These are phyloP conservation scores for Yamagishiella unicocca DNA, from an alignment of 139 green algal species.

Conservation along the genomic window DNA sequence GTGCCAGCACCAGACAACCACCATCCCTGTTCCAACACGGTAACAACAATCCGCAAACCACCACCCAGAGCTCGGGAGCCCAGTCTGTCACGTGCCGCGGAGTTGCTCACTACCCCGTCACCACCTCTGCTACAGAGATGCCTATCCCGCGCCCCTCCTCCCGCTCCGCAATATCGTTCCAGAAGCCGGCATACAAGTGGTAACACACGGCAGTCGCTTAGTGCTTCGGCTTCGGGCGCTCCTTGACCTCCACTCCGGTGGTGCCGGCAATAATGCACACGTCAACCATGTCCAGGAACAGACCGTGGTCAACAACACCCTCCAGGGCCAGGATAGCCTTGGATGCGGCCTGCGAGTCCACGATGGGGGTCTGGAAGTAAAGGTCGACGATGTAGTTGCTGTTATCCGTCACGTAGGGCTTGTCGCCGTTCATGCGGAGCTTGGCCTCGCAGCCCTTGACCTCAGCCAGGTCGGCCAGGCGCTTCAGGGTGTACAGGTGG, in stretches of 20 bases:
- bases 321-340: constrained; percentile 88
- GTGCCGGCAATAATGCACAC: constrained; percentile 95
- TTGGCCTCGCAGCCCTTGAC: constrained; percentile 89
- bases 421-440: constrained; percentile 94
- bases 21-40: no score
- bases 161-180: no score
- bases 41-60: not conserved
- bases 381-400: constrained; percentile 99
- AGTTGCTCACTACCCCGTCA: not conserved
- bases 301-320: constrained; percentile 98
- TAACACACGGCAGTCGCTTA: not conserved
- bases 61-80: not conserved
- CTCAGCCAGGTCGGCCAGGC: constrained; percentile 75
- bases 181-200: not conserved
- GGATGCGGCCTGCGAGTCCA: constrained; percentile 81
- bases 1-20: not conserved
- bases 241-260: constrained; percentile 89
- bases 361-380: constrained; percentile 92
- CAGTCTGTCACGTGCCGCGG: not conserved
- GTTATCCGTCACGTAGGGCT: constrained; percentile 99
- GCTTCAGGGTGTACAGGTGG: constrained; percentile 89
- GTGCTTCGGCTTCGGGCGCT: constrained; percentile 53
- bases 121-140: not conserved
- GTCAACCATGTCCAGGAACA: constrained; percentile 98
- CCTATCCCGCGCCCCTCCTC: not conserved